Conservation (phyloP, 2,329 filamentous ascomycete species). For the Thielaviopsis punctulata region DNA sequence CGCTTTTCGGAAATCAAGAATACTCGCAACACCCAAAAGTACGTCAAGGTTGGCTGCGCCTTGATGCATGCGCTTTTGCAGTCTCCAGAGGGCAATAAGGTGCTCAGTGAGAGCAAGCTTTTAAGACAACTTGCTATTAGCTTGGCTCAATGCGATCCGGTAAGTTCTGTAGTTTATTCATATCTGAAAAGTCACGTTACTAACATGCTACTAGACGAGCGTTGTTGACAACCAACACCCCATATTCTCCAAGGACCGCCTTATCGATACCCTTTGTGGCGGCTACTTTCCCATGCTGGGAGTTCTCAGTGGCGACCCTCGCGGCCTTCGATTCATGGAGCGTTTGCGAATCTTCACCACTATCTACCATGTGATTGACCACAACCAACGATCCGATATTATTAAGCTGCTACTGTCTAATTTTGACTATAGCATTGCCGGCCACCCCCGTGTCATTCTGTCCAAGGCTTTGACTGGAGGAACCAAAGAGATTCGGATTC, state of each 20-base stretch:
- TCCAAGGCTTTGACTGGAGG: slow-evolving; percentile 88
- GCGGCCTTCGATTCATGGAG: slow-evolving; percentile 78
- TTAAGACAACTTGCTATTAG: slow-evolving; percentile 90
- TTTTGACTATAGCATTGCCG: slow-evolving; percentile 79
- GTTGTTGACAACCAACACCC: slow-evolving; percentile 67
- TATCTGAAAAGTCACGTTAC: background rate
- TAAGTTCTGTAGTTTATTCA: slow-evolving; percentile 24
- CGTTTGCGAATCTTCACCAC: slow-evolving; percentile 98
- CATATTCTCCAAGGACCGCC: slow-evolving; percentile 71
- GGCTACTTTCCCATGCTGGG: slow-evolving; percentile 93
- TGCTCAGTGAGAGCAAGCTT: slow-evolving; percentile 81
- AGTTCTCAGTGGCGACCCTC: slow-evolving; percentile 63
- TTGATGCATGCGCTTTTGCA: slow-evolving; percentile 75
- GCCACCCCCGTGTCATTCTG: slow-evolving; percentile 78
- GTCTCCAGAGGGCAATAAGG: slow-evolving; percentile 67
- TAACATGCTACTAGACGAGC: slow-evolving; percentile 34
- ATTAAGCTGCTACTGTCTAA: slow-evolving; percentile 77
- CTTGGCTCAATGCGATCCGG: slow-evolving; percentile 81
- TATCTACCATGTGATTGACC: slow-evolving; percentile 95
- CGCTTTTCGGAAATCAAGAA: slow-evolving; percentile 82
- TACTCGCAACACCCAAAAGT: slow-evolving; percentile 84
- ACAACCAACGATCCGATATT: slow-evolving; percentile 78
- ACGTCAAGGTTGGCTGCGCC: slow-evolving; percentile 76
- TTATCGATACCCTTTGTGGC: slow-evolving; percentile 72
- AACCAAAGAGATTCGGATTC: slow-evolving; percentile 79